Conservation (phyloP, 2,329 filamentous ascomycete genomes). For the Sordariomycetes sp. region DNA sequence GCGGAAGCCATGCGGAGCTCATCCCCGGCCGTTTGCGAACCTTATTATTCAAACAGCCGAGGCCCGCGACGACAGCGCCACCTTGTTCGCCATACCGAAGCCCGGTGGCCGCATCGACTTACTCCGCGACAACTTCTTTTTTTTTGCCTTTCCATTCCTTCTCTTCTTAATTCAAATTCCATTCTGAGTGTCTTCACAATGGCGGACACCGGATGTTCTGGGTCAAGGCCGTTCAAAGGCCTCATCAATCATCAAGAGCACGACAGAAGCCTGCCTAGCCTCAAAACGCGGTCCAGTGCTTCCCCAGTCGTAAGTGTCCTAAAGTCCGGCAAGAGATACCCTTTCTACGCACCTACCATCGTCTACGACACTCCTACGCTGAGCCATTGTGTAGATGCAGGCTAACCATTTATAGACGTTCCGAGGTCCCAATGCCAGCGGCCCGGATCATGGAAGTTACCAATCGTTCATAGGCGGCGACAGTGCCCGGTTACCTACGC, state of each 20-base stretch:
- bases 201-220: slow-evolving; percentile 27
- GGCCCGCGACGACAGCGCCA: background rate
- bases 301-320: background rate
- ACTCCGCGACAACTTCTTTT: background rate
- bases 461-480: background rate
- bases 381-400: background rate
- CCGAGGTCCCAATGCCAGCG: background rate
- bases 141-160: background rate
- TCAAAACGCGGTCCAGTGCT: background rate
- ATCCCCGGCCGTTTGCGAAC: background rate
- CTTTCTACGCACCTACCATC: background rate
- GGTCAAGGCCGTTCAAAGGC: slow-evolving; percentile 26
- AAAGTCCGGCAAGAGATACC: background rate
- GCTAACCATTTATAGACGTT: background rate
- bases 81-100: background rate
- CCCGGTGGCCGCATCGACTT: background rate
- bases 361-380: background rate
- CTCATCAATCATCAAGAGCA: slow-evolving; percentile 26
- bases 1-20: background rate
- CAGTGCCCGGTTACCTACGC: background rate
- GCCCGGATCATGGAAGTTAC: background rate
- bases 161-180: background rate
- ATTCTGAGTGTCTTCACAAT: slow-evolving; percentile 11
- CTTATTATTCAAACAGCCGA: background rate
- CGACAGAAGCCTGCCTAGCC: slow-evolving; percentile 6